Percentiles rank a stretch among this genome's conserved stretches.
Conservation (phyloP, 768 basidiomycete species). For the Boletus tylopilopsis region DNA sequence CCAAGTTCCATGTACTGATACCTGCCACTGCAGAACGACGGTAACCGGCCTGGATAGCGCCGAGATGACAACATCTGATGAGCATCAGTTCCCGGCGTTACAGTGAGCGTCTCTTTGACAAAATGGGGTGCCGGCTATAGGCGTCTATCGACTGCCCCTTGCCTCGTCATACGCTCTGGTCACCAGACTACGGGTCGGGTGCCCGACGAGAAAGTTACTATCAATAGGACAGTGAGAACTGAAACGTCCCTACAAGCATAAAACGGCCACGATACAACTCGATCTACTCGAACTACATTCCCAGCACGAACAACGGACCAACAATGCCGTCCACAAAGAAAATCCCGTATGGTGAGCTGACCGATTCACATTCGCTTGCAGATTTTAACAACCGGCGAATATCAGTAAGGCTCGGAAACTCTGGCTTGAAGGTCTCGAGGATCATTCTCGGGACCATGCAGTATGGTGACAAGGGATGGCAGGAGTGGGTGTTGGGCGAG, state of each 20-base stretch:
- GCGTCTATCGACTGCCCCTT: no score
- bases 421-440: conserved; percentile 48
- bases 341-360: conserved; percentile 32
- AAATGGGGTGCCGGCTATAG: no score
- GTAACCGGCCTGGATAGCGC: no score
- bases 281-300: neutral
- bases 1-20: neutral
- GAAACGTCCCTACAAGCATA: neutral
- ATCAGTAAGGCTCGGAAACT: conserved; percentile 42
- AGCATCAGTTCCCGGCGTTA: neutral
- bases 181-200: neutral
- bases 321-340: conserved; percentile 24
- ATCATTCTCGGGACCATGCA: conserved; percentile 50
- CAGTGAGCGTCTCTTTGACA: neutral
- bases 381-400: neutral
- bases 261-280: neutral
- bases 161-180: no score
- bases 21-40: neutral
- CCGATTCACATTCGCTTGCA: neutral
- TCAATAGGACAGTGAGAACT: conserved; percentile 20
- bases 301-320: neutral
- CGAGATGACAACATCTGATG: neutral
- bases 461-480: conserved; percentile 47
- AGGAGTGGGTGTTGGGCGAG: conserved; percentile 49
- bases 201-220: neutral